Percentiles rank a stretch among this genome's conserved stretches.
These are phyloP conservation scores for Trichothecium roseum DNA, from an alignment of 2,329 filamentous ascomycete genomes.

Conservation along the genomic window DNA sequence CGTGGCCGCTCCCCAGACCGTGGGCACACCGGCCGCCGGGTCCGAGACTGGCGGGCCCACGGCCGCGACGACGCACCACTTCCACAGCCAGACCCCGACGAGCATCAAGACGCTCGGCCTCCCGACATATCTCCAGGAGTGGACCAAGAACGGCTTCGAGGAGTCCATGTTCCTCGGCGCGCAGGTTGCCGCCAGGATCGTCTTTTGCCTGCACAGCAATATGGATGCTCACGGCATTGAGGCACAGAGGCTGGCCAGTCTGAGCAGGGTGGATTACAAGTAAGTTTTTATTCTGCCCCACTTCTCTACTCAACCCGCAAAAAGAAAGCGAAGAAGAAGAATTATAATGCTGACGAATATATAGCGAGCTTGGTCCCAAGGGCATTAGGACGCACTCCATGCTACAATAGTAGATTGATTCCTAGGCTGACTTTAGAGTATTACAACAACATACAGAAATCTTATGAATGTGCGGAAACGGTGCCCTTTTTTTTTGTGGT, in stretches of 20 bases:
- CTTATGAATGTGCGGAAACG: slow-evolving; percentile 1
- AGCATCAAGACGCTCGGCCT: slow-evolving; percentile 68
- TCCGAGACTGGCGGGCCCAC: slow-evolving; percentile 26
- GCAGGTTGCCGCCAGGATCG: slow-evolving; percentile 64
- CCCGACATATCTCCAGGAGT: slow-evolving; percentile 82
- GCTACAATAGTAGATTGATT: slow-evolving; percentile 26
- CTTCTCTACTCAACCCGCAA: neutral
- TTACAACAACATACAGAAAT: slow-evolving; percentile 1
- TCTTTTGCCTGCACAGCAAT: slow-evolving; percentile 46
- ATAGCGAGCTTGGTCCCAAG: slow-evolving; percentile 43
- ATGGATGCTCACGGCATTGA: slow-evolving; percentile 41
- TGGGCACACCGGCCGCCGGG: slow-evolving; percentile 28
- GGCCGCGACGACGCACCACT: slow-evolving; percentile 31
- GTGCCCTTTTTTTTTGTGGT: slow-evolving; percentile 5
- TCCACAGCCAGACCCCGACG: slow-evolving; percentile 65
- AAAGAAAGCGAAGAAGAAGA: neutral
- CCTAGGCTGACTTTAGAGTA: neutral
- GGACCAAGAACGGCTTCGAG: slow-evolving; percentile 72
- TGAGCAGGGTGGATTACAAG: slow-evolving; percentile 52
- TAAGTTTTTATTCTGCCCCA: slow-evolving; percentile 22
- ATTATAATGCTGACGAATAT: neutral
- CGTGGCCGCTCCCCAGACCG: slow-evolving; percentile 23
- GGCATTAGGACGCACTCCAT: slow-evolving; percentile 43
- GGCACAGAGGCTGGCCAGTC: slow-evolving; percentile 43
- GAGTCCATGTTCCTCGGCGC: slow-evolving; percentile 81